Conservation (phyloP, 768 basidiomycete species). For the Hirschioporus abietinus region DNA sequence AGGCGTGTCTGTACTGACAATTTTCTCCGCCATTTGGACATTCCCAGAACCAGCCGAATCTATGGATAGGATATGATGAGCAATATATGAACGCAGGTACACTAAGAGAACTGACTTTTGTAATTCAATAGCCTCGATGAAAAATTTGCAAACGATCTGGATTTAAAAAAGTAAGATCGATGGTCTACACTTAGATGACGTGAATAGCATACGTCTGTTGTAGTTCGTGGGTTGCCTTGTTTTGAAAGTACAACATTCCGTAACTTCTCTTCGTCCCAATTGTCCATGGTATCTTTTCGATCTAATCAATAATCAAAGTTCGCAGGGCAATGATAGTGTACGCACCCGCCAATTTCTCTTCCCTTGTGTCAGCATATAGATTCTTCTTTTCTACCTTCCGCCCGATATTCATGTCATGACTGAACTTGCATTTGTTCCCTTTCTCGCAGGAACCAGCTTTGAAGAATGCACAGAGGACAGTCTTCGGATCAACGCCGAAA, state of each 20-base stretch:
- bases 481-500: conserved; percentile 96
- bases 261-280: conserved; percentile 95
- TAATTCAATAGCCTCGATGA: conserved; percentile 92
- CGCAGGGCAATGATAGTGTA: conserved; percentile 9
- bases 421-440: conserved; percentile 95
- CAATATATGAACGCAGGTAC: conserved; percentile 3
- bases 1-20: conserved; percentile 92
- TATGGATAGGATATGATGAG: conserved; percentile 17
- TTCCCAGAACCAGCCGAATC: conserved; percentile 96
- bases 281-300: conserved; percentile 87
- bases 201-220: conserved; percentile 69
- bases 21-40: conserved; percentile 77
- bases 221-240: conserved; percentile 85
- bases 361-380: conserved; percentile 83
- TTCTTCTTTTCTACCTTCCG: conserved; percentile 95
- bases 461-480: conserved; percentile 85
- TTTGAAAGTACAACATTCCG: conserved; percentile 82
- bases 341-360: conserved; percentile 72
- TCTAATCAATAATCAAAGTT: background rate
- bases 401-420: conserved; percentile 84
- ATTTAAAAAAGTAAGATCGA: conserved; percentile 3
- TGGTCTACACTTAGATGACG: conserved; percentile 6
- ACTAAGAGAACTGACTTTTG: conserved; percentile 51
- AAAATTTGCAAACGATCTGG: conserved; percentile 98
- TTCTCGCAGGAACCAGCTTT: conserved; percentile 94